Evolutionary conservation across 148 eudicot genomes (phyloP), one percentile per base, ranked within the genome.

Genomic region (Oxyria digyna): DNA sequence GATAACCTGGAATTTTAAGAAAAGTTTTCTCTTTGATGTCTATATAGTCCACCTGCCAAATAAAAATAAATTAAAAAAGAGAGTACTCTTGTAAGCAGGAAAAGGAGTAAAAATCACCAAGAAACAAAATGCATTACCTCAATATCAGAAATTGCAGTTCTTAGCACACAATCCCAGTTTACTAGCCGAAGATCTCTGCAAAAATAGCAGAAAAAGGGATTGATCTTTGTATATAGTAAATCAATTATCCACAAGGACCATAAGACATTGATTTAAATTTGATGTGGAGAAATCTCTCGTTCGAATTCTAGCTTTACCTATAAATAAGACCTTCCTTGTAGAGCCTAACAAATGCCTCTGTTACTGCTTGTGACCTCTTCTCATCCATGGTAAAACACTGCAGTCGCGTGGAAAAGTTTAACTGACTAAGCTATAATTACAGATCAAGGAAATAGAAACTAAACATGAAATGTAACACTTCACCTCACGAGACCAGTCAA

Each of bases 361-460:
- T 87, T 59, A 94, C 97, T 68, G 99, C 97, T 70, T 46, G 79
- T 48, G 96, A 88, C 76, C 99, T 79, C 74, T 87, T 83, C 70
- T 94, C 99, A 74, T 94, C 99, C 99, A 94, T 91, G 43, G 99
- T 94, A 74, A 94, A 94, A 80, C 96, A 91, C 99, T 88, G 81
- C 29, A 65, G 43, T 50, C 29, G 62, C 18, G 69, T 32, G 37
- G 66, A 31, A 49, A 35, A 71, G 6, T 35, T 2, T 35, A 69
- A 33, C 42, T 18, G 8, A 23, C 17, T 65, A 48, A 13, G 1
- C 41, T n/a, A 67, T 18, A 42, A 43, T 12, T 42, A 67, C 46
- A 17, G 31, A 27, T 32, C 42, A 7, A 52, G 8, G 6, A 1
- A 8, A 41, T 35, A 66, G 9, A 68, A 41, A 41, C 37, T 71